Conservation (phyloP, 169 alveolate species). For the Eimeria zaria region DNA sequence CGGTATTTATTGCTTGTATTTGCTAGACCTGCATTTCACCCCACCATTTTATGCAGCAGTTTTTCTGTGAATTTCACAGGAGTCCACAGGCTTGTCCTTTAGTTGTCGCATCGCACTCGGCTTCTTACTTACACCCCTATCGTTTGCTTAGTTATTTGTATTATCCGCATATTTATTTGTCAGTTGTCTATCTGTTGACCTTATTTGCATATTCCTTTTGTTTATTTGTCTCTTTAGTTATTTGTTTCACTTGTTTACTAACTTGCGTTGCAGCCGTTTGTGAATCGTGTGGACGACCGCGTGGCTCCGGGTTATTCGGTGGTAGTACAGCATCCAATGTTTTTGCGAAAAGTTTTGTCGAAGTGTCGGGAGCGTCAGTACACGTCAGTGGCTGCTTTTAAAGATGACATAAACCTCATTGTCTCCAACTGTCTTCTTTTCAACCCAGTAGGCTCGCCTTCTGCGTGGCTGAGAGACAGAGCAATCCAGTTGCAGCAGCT, state of each 20-base stretch:
- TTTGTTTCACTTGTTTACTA: neutral
- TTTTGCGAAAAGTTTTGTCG: conserved; percentile 89
- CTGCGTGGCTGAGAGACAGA: conserved; percentile 85
- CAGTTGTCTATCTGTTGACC: no score
- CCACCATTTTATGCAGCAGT: neutral
- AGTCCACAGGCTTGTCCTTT: no score
- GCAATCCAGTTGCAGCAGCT: conserved; percentile 75
- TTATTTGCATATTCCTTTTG: no score
- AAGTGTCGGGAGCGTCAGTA: conserved; percentile 91
- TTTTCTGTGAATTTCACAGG: neutral
- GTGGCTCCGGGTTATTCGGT: conserved; percentile 93
- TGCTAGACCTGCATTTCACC: neutral
- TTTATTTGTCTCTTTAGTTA: no score
- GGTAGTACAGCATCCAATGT: conserved; percentile 92
- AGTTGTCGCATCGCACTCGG: no score
- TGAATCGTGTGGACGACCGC: conserved; percentile 91
- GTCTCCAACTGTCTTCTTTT: conserved; percentile 92
- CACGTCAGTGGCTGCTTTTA: conserved; percentile 87
- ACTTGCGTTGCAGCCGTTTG: conserved; percentile 88
- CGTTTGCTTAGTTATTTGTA: no score
- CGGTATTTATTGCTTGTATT: neutral
- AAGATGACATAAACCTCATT: conserved; percentile 90
- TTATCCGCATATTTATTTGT: no score
- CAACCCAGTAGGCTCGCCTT: conserved; percentile 88
- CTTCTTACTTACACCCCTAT: no score